Evolutionary conservation across 2,329 filamentous ascomycete species (phyloP).

Genomic region (Fusarium brachygibbosum): DNA sequence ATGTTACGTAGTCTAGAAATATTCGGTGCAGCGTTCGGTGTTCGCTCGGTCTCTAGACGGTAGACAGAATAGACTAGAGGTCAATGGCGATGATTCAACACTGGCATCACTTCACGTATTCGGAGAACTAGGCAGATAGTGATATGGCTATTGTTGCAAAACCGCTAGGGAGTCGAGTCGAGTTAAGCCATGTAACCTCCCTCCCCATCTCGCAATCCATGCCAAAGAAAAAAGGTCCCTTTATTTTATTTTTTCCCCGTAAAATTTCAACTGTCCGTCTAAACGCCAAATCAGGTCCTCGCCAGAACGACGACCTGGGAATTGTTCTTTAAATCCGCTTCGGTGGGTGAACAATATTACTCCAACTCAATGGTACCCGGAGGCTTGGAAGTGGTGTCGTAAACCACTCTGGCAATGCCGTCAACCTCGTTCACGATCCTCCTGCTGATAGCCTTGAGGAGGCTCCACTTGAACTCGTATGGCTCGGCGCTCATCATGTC

Average conservation of each 20-base stretch:
- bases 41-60: not conserved
- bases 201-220: slow-evolving; percentile 2
- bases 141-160: not conserved
- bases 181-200: not conserved
- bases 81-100: not conserved
- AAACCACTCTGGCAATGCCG: slow-evolving; percentile 19
- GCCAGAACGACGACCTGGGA: not conserved
- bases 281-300: slow-evolving; percentile 13
- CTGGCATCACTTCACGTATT: not conserved
- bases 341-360: not conserved
- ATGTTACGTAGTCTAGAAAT: not conserved
- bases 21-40: slow-evolving; percentile 8
- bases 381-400: slow-evolving; percentile 19
- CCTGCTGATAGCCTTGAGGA: slow-evolving; percentile 22
- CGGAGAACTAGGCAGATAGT: not conserved
- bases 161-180: not conserved
- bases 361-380: slow-evolving; percentile 17
- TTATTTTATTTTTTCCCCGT: slow-evolving; percentile 3
- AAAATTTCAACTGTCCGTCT: slow-evolving; percentile 7
- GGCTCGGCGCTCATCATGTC: slow-evolving; percentile 77
- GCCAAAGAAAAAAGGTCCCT: slow-evolving; percentile 3
- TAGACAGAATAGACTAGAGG: not conserved
- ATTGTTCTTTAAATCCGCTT: slow-evolving; percentile 1
- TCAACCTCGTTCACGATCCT: slow-evolving; percentile 27
- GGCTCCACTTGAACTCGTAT: slow-evolving; percentile 21